Evolutionary conservation across 1,284 basidiomycete species (phyloP).

Genomic region (Uromyces viciae-fabae): DNA sequence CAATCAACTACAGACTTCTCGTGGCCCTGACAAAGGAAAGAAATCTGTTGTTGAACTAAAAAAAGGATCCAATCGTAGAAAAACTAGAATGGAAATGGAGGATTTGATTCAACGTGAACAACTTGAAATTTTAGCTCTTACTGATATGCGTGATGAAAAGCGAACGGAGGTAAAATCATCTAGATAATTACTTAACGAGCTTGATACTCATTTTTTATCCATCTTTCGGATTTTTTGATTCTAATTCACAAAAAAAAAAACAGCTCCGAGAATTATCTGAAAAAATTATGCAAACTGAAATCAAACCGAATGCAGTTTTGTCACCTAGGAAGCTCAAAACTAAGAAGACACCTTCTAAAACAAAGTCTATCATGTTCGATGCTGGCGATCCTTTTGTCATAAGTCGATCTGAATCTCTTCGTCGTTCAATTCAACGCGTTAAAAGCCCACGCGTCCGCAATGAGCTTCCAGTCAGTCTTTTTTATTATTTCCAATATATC

Average conservation of each 20-base stretch:
- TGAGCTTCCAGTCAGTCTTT: slow-evolving; percentile 15
- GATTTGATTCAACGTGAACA: slow-evolving; percentile 37
- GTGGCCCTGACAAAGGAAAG: background rate
- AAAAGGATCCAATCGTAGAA: background rate
- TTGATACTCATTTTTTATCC: background rate
- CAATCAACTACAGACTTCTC: slow-evolving; percentile 11
- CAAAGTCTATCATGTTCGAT: slow-evolving; percentile 17
- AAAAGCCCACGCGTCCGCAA: slow-evolving; percentile 27
- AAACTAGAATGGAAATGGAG: slow-evolving; percentile 14
- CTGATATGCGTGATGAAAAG: slow-evolving; percentile 43
- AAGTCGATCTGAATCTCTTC: slow-evolving; percentile 34
- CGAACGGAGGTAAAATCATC: slow-evolving; percentile 15
- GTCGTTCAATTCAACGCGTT: slow-evolving; percentile 29
- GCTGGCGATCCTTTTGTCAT: slow-evolving; percentile 25
- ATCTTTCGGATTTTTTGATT: background rate
- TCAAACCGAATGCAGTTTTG: background rate
- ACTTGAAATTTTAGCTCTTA: slow-evolving; percentile 40
- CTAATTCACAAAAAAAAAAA: background rate
- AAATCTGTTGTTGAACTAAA: background rate
- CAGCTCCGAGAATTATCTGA: slow-evolving; percentile 37
- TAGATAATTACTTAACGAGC: background rate
- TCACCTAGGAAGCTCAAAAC: slow-evolving; percentile 35
- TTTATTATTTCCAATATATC: background rate
- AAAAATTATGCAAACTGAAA: slow-evolving; percentile 21
- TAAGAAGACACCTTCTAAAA: slow-evolving; percentile 24